These are phyloP conservation scores for Typha latifolia DNA, from an alignment of 176 grass and related monocot species.

Conservation along the genomic window DNA sequence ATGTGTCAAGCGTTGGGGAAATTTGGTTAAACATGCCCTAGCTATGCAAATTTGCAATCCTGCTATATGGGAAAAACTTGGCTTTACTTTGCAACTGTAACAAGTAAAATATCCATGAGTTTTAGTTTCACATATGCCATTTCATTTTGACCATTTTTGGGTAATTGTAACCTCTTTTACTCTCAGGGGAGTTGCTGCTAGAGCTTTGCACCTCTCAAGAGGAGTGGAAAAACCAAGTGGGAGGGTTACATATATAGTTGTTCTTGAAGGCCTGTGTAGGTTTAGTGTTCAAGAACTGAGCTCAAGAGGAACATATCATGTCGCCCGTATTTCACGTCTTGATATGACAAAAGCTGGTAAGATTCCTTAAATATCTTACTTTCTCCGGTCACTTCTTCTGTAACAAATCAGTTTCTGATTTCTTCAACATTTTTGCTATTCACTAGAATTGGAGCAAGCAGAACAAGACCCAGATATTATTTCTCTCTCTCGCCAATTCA, in stretches of 20 bases:
- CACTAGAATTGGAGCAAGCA: slow-evolving; percentile 79
- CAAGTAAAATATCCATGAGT: too few species aligned
- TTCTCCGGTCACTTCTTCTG: neutral
- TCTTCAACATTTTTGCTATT: slow-evolving; percentile 20
- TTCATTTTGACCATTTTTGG: neutral
- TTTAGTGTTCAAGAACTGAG: slow-evolving; percentile 88
- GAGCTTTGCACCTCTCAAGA: slow-evolving; percentile 95
- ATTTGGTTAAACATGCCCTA: too few species aligned
- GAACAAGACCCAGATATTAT: slow-evolving; percentile 95
- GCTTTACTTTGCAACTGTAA: too few species aligned
- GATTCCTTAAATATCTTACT: neutral
- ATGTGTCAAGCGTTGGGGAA: too few species aligned
- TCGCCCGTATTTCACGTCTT: slow-evolving; percentile 75
- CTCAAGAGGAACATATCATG: slow-evolving; percentile 83
- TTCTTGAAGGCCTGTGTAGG: slow-evolving; percentile 94
- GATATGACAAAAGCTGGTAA: slow-evolving; percentile 93
- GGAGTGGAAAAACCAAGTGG: slow-evolving; percentile 98
- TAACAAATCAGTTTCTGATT: neutral
- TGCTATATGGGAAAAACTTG: too few species aligned
- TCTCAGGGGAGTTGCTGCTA: slow-evolving; percentile 90
- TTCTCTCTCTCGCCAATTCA: slow-evolving; percentile 79
- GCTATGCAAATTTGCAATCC: too few species aligned
- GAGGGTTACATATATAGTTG: slow-evolving; percentile 89
- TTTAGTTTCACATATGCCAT: too few species aligned
- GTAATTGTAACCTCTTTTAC: slow-evolving; percentile 12